A percentile compares a stretch with the other conserved stretches of the same genome.
These are phyloP conservation scores for Gonapodya prolifera DNA, from an alignment of 192 early-diverging fungal species.

Conservation along the genomic window DNA sequence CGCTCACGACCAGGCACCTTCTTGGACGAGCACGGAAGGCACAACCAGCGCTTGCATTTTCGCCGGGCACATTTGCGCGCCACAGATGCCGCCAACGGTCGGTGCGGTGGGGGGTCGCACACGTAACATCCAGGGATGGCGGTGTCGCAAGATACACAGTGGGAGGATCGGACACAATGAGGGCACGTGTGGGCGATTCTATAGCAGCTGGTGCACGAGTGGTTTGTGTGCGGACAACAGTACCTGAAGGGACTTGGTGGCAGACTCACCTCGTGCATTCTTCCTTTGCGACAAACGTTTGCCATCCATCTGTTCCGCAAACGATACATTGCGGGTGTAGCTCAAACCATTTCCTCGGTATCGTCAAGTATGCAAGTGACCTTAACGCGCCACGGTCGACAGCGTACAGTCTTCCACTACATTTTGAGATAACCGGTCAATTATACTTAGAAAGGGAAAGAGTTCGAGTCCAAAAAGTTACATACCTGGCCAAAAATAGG, in stretches of 20 bases:
- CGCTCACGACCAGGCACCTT: not conserved
- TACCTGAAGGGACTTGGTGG: not conserved
- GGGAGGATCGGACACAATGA: not conserved
- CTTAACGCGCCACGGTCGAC: not conserved
- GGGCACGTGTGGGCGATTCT: not conserved
- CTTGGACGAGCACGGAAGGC: not conserved
- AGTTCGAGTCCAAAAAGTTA: too few species aligned
- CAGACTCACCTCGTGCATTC: not conserved
- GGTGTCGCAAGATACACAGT: not conserved
- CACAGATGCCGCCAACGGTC: not conserved
- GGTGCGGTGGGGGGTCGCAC: not conserved
- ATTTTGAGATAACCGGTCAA: too few species aligned
- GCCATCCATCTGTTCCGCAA: not conserved
- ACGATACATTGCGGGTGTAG: not conserved
- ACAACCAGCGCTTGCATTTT: not conserved
- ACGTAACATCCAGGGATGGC: not conserved
- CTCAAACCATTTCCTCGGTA: not conserved
- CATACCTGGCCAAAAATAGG: not conserved
- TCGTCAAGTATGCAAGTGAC: not conserved
- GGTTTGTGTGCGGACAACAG: not conserved
- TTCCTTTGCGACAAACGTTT: not conserved
- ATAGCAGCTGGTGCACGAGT: not conserved
- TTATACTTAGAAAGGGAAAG: too few species aligned
- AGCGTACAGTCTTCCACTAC: not conserved
- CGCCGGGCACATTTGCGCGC: not conserved